Evolutionary conservation across 1,284 basidiomycete species (phyloP), one percentile per base, ranked within the genome.

Genomic region (Cryptococcus maquisensis): DNA sequence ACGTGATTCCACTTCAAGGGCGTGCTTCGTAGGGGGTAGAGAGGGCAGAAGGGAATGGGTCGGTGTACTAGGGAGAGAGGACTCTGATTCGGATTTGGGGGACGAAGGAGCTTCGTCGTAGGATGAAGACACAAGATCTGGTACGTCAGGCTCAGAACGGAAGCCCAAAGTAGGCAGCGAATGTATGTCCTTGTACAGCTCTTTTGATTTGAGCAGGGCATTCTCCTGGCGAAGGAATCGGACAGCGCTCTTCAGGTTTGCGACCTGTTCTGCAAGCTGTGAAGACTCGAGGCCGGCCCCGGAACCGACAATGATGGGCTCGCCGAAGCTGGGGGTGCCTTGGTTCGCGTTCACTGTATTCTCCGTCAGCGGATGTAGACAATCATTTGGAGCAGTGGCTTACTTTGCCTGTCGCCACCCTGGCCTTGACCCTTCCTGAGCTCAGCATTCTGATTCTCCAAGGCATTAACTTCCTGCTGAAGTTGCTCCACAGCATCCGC

Each of bases 401-500:
- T 62, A 87, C 87, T 79, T 77, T 86, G 84, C 59, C 82, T 79
- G 37, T 89, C 86, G 48, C 82, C 80, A 20, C 78, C 82, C 52
- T 51, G 40, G 13, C 79, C 82, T 42, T 82, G 80, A 63, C 82
- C 73, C 15, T 82, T 80, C 77, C 90, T 90, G 60, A 98, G 79
- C 69, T 85, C 89, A 4, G 81, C 83, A 70, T 92, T 91, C 64
- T 96, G 91, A 69, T 89, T 85, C 73, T 94, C 90, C 55, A 96
- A 78, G 8, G 80, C 73, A 71, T 97, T 92, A 59, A 95, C 76
- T 67, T 98, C 95, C 4, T 84, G 82, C 69, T 96, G 93, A 21
- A 98, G 76, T 65, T 91, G 88, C 63, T 94, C 92, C 79, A 97
- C 88, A 1, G 91, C 90, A 62, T 95, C 92, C 69, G 92, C 88